Evolutionary conservation across 176 grass and related monocot species (phyloP).

Genomic region (Calamus simplicifolius): DNA sequence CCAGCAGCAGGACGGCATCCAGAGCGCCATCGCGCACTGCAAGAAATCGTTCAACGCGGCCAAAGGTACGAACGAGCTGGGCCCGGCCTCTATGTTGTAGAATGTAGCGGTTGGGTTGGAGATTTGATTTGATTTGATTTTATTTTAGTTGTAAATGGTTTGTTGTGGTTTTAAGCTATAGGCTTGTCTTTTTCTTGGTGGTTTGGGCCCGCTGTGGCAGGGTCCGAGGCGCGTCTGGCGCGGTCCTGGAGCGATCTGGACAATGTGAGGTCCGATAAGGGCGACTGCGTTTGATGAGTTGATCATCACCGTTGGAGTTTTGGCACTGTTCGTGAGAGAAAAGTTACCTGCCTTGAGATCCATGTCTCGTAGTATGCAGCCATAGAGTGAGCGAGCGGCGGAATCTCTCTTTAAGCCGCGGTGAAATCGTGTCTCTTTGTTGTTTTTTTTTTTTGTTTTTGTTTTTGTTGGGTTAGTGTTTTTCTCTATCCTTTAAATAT

Average conservation of each 20-base stretch:
- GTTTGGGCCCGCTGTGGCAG: constrained; percentile 11
- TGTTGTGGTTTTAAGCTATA: neutral
- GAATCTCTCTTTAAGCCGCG: neutral
- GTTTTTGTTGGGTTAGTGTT: too few species aligned
- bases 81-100: too few species aligned
- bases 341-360: neutral
- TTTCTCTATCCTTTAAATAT: neutral
- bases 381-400: neutral
- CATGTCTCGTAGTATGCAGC: neutral
- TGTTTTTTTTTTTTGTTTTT: neutral
- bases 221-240: constrained; percentile 45
- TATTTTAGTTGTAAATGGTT: too few species aligned
- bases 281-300: too few species aligned
- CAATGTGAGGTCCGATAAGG: constrained; percentile 13
- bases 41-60: constrained; percentile 82
- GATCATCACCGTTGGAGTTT: too few species aligned
- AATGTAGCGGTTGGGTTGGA: neutral
- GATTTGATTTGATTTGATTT: too few species aligned
- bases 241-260: constrained; percentile 48
- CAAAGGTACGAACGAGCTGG: constrained; percentile 25
- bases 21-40: constrained; percentile 36
- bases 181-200: neutral
- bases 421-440: neutral
- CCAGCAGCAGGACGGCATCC: too few species aligned
- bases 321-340: too few species aligned